Evolutionary conservation across 148 eudicot genomes (phyloP), one percentile per base, ranked within the genome.

Genomic region (Rhododendron mucronatum): DNA sequence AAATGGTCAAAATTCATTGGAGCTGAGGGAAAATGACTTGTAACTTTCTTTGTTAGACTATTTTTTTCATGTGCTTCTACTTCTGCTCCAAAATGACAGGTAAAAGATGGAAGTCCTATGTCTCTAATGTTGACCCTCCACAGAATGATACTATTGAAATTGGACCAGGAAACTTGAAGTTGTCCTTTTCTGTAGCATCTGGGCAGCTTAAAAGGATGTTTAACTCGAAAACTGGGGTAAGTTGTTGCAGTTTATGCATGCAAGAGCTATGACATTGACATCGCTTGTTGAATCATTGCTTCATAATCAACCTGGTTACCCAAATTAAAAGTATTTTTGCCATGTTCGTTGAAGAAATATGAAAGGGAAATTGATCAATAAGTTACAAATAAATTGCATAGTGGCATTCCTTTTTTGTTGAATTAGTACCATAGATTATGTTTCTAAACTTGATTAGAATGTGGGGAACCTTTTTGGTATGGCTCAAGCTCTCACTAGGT

Each of bases 141-240:
- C 79, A 74, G 53, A 88, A 90, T 16, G 91, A 91, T 71, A 91
- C 84, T 26, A 88, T 94, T 83, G 93, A 93, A 85, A 89, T 96
- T 86, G 98, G 98, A 83, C 94, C 92, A 45, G 98, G 98, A 86
- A 89, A 92, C 86, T 88, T 96, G 87, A 95, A 93, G 91, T 87
- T 94, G 95, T 90, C 92, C 7, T 95, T 92, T 90, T 96, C 96
- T 82, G 84, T 87, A 77, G 47, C 84, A 76, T 88, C 98, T 53
- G 98, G 95, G 84, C 92, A 91, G 86, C 92, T 93, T 61, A 88
- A 69, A 33, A 90, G 94, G 71, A 91, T 96, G 92, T 91, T 69
- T 81, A 92, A 95, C 91, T 87, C 89, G 30, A 87, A 83, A 88
- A 92, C 88, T 26, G 91, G 89, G 89, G 98, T 96, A 87, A 92